Conservation (phyloP, 306 rosid genomes). For the Comarum palustre region DNA sequence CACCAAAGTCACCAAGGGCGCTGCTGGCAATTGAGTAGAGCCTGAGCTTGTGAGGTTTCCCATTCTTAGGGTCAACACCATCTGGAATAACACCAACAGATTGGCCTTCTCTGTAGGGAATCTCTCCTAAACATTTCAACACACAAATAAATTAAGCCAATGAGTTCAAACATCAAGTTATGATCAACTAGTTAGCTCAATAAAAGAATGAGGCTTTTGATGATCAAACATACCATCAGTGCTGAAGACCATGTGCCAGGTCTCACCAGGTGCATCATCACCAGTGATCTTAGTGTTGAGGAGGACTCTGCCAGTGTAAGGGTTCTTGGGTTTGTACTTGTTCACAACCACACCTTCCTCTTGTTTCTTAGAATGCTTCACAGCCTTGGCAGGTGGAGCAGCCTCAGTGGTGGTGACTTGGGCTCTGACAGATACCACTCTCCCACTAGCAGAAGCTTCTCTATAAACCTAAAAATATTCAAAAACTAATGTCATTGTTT, state of each 20-base stretch:
- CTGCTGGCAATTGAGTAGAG: constrained; percentile 90
- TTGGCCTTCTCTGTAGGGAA: constrained; percentile 97
- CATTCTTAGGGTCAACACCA: constrained; percentile 74
- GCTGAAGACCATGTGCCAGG: constrained; percentile 98
- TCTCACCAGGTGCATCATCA: constrained; percentile 98
- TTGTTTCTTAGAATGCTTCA: constrained; percentile 72
- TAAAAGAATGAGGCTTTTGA: neutral
- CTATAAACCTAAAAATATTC: constrained; percentile 44
- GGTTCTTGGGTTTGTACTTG: constrained; percentile 77
- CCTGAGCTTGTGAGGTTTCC: constrained; percentile 89
- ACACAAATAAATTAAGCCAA: neutral
- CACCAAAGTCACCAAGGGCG: constrained; percentile 91
- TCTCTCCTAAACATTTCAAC: constrained; percentile 57
- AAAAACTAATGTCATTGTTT: constrained; percentile 9
- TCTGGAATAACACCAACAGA: constrained; percentile 86
- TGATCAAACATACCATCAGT: constrained; percentile 64
- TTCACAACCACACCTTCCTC: constrained; percentile 86
- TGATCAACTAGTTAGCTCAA: neutral
- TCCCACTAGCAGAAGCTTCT: constrained; percentile 50
- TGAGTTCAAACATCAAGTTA: neutral
- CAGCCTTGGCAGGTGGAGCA: constrained; percentile 78
- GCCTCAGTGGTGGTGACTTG: constrained; percentile 84
- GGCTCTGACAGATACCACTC: constrained; percentile 60
- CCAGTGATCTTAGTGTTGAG: constrained; percentile 97
- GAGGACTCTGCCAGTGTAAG: constrained; percentile 69